phyloP scores from a whole-genome alignment of 108 stramenopile species.

The Mayamaea pseudoterrestris region DNA sequence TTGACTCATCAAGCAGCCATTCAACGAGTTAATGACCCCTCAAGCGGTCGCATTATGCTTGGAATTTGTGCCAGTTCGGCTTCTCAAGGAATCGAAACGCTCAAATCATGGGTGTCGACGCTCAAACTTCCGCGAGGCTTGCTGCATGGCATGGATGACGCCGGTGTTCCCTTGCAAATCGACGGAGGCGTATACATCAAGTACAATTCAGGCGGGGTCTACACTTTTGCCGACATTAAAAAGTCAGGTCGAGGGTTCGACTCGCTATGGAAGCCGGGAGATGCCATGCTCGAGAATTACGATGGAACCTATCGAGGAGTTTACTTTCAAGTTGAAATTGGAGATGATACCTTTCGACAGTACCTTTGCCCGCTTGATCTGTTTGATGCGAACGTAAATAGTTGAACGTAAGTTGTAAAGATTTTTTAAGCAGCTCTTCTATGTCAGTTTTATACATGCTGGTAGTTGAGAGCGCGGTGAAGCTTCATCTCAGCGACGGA shows the following conservation, averaged over 20 bases:
- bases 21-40: too few relatives aligned
- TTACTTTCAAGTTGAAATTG: constrained; percentile 76
- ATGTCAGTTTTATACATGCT: too few relatives aligned
- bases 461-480: too few relatives aligned
- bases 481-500: too few relatives aligned
- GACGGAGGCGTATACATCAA: constrained; percentile 70
- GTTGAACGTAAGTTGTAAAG: too few relatives aligned
- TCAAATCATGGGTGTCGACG: constrained; percentile 61
- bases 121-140: constrained; percentile 60
- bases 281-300: constrained; percentile 73
- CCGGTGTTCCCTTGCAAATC: constrained; percentile 63
- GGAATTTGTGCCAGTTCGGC: constrained; percentile 70
- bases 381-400: constrained; percentile 11
- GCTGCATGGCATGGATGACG: constrained; percentile 77
- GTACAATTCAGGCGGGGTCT: constrained; percentile 73
- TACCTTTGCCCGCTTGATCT: constrained; percentile 37
- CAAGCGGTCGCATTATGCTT: constrained; percentile 67
- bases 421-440: too few relatives aligned
- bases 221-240: constrained; percentile 63
- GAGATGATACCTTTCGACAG: constrained; percentile 72
- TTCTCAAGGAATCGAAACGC: constrained; percentile 43
- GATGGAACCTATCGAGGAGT: constrained; percentile 80
- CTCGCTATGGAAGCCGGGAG: constrained; percentile 79
- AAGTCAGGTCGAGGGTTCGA: constrained; percentile 62
- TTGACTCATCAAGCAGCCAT: too few relatives aligned